Evolutionary conservation across 257 asterid species (phyloP).

Genomic region (Fraxinus americana): DNA sequence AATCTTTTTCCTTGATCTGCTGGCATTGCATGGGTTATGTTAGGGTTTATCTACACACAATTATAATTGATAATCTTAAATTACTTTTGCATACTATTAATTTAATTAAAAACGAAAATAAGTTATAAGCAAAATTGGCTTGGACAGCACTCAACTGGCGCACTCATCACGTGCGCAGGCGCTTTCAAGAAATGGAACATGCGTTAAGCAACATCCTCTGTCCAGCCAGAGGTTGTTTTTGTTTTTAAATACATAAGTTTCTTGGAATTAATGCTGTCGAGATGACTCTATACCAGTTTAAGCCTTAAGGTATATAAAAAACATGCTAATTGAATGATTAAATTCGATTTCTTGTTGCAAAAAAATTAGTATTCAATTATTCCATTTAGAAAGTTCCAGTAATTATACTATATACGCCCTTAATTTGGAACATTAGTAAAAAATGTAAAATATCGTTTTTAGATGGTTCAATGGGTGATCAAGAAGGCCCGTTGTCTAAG

Average conservation of each 20-base stretch:
- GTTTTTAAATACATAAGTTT: conserved; percentile 15
- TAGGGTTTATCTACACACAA: too few species aligned
- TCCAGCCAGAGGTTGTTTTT: conserved; percentile 9
- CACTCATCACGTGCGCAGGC: conserved; percentile 53
- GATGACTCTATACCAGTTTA: conserved; percentile 4
- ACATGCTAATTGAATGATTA: background rate
- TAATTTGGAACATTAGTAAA: too few species aligned
- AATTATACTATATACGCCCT: background rate
- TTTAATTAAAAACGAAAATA: background rate
- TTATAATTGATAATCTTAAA: too few species aligned
- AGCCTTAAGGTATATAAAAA: background rate
- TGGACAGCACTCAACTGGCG: conserved; percentile 35
- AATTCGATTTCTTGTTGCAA: background rate
- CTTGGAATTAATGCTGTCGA: conserved; percentile 29
- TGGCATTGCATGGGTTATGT: too few species aligned
- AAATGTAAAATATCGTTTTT: too few species aligned
- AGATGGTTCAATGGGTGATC: too few species aligned
- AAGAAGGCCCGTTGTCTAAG: too few species aligned
- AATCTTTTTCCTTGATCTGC: too few species aligned
- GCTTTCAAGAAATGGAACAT: conserved; percentile 62
- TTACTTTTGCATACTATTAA: too few species aligned
- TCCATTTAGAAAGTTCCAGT: conserved; percentile 4
- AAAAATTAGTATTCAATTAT: background rate
- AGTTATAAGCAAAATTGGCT: conserved; percentile 18
- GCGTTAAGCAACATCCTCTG: conserved; percentile 93